These are phyloP conservation scores for Aspergillus tanneri DNA, from an alignment of 2,329 filamentous ascomycete species.

Conservation along the genomic window DNA sequence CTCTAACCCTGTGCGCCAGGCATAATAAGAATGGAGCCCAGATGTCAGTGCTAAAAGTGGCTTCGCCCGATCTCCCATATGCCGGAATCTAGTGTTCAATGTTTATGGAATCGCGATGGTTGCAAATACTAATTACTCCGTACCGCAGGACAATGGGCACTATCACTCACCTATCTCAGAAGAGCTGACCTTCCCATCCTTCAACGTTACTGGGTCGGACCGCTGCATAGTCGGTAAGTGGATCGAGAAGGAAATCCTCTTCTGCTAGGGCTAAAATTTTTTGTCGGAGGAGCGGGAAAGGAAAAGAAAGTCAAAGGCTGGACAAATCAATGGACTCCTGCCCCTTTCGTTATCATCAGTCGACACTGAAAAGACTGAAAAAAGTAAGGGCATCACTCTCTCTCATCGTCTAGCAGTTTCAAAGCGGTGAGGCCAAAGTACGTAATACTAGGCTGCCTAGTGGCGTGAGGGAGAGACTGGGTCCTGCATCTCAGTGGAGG, in stretches of 20 bases:
- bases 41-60: neutral
- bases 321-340: constrained; percentile 11
- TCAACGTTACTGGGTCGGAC: constrained; percentile 37
- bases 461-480: constrained; percentile 2
- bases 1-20: constrained; percentile 19
- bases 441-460: neutral
- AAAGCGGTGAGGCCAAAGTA: constrained; percentile 16
- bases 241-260: constrained; percentile 23
- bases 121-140: no score
- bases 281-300: neutral
- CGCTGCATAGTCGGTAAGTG: constrained; percentile 40
- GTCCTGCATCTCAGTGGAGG: constrained; percentile 13
- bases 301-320: constrained; percentile 16
- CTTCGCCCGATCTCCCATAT: neutral
- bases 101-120: no score
- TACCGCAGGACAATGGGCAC: no score
- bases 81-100: no score
- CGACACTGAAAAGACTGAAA: no score
- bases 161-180: no score
- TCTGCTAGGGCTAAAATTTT: constrained; percentile 1
- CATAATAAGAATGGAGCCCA: neutral
- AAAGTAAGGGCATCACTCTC: constrained; percentile 17
- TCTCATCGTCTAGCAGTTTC: constrained; percentile 10
- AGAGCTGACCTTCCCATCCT: no score
- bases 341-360: no score